Evolutionary conservation across 768 basidiomycete genomes (phyloP), one percentile per base, ranked within the genome.

Genomic region (Hypsizygus marmoreus): DNA sequence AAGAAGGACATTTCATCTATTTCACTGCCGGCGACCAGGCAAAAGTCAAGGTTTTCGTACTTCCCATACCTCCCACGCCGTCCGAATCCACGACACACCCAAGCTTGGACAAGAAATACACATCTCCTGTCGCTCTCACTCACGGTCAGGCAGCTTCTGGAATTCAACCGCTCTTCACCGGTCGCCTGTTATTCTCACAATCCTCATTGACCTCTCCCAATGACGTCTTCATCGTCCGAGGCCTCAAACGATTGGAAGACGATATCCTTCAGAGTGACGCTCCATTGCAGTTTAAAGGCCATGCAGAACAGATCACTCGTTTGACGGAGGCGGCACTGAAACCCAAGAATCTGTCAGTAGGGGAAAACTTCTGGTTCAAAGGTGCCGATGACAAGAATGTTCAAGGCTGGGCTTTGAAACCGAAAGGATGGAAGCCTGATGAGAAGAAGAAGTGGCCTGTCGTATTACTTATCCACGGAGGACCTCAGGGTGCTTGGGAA

Each of bases 281-380:
- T 4, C 42, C 65, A 8, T 45, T 56, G 3, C 49, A 62, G 25
- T 62, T 68, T 33, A 55, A 65, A 38, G 63, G 68, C 16, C 58
- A 70, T n/a, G 63, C 80, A 2, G 64, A 72, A 13, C 81, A 80
- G 52, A 58, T 95, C 30, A 91, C 95, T 2, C 57, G 66, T 29
- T 84, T 95, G 62, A 77, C 86, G 0, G 72, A 70, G 31, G 61
- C 72, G 7, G 74, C 73, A 5, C 64, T 93, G 39, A 65, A 75
- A 39, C 76, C 68, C 6, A 91, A 87, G 64, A 45, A 66, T 17
- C 71, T 95, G 29, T 69, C 71, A 45, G 58, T 64, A 6, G 89
- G 86, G 11, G 86, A 95, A 56, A 83, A 90, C 46, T 90, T 97
- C 59, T 92, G 86, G 83, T 97, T 97, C 71, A 78, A 81, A 49